These are phyloP conservation scores for Dioscorea zingiberensis DNA, from an alignment of 106 monocot genomes.

Conservation along the genomic window DNA sequence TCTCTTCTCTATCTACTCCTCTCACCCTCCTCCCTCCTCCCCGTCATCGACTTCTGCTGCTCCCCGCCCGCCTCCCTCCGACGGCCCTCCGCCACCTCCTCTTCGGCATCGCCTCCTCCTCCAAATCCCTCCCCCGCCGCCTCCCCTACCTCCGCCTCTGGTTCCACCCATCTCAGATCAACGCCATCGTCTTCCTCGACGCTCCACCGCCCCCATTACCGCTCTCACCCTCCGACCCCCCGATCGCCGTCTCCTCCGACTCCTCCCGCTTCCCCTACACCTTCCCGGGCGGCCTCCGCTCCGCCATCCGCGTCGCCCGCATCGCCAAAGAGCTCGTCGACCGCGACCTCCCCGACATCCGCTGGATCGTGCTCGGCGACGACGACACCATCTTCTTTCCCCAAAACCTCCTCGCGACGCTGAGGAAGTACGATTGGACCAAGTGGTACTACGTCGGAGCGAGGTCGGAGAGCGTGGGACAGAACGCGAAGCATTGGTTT, in stretches of 20 bases:
- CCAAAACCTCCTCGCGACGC: slow-evolving; percentile 44
- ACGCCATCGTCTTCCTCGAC: slow-evolving; percentile 57
- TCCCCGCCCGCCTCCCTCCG: slow-evolving; percentile 2
- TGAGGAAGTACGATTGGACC: slow-evolving; percentile 59
- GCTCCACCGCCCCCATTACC: slow-evolving; percentile 1
- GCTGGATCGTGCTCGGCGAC: slow-evolving; percentile 88
- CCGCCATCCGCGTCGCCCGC: slow-evolving; percentile 62
- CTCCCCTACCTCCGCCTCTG: slow-evolving; percentile 49
- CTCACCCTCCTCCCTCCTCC: slow-evolving; percentile 3
- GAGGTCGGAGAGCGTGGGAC: slow-evolving; percentile 56
- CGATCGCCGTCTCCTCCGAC: slow-evolving; percentile 30
- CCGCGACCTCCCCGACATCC: slow-evolving; percentile 6
- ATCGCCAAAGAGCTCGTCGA: slow-evolving; percentile 40
- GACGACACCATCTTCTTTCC: slow-evolving; percentile 88
- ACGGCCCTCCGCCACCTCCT: slow-evolving; percentile 37
- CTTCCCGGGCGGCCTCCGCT: slow-evolving; percentile 41
- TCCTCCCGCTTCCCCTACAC: slow-evolving; percentile 55
- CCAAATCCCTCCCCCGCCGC: slow-evolving; percentile 32
- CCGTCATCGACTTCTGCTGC: neutral
- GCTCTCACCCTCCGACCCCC: slow-evolving; percentile 6
- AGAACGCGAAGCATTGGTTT: slow-evolving; percentile 55
- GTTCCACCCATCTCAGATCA: slow-evolving; percentile 30
- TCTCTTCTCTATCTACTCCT: slow-evolving; percentile 6
- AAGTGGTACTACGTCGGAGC: slow-evolving; percentile 65
- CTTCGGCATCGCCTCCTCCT: slow-evolving; percentile 73